These are phyloP conservation scores for Apocynum venetum DNA, from an alignment of 257 asterid genomes.

Conservation along the genomic window DNA sequence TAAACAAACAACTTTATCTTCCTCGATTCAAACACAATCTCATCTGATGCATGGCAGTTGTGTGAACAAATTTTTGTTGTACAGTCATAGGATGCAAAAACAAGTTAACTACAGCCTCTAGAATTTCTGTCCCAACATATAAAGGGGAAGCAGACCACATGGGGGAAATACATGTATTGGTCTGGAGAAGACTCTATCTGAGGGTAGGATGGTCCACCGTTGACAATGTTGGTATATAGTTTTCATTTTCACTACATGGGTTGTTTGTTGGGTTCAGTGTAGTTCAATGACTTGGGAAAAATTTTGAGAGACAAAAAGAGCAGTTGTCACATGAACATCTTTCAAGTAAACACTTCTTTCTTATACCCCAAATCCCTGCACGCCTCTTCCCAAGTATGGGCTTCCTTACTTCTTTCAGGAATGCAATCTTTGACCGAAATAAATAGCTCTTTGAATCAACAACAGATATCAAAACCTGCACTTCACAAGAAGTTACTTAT, in stretches of 20 bases:
- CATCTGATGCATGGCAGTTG: constrained; percentile 15
- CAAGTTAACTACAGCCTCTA: neutral
- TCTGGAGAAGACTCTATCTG: neutral
- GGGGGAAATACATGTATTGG: constrained; percentile 13
- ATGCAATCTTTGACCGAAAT: neutral
- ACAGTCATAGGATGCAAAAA: constrained; percentile 26
- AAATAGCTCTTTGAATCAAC: neutral
- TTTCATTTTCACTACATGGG: constrained; percentile 19
- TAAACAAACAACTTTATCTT: constrained; percentile 5
- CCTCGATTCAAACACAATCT: constrained; percentile 5
- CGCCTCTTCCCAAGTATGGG: constrained; percentile 6
- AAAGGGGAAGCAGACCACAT: constrained; percentile 26
- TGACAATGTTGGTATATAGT: constrained; percentile 13
- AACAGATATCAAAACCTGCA: no score
- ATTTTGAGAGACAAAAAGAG: constrained; percentile 19
- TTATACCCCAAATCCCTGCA: neutral
- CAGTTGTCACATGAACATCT: constrained; percentile 31
- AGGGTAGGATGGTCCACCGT: constrained; percentile 23
- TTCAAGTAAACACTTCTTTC: neutral
- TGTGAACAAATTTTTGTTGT: constrained; percentile 11
- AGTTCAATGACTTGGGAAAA: constrained; percentile 3
- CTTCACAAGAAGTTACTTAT: no score
- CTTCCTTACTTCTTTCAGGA: constrained; percentile 8
- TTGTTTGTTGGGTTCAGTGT: constrained; percentile 25
- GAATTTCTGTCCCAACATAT: constrained; percentile 11